Conservation (phyloP, 805 yeast genomes). For the Zygosaccharomyces bisporus region DNA sequence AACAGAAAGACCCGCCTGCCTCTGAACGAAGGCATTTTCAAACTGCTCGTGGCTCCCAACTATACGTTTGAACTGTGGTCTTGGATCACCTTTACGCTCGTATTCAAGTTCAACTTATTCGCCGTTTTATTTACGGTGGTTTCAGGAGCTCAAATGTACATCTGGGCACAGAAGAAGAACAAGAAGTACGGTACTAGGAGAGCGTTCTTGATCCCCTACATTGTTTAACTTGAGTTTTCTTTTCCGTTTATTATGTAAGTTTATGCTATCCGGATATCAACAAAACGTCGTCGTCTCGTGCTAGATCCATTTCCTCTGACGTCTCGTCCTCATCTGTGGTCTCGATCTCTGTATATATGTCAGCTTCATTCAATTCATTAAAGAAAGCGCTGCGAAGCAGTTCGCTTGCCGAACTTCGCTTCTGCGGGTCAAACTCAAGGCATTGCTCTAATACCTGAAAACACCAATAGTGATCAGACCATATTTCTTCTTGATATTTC, state of each 20-base stretch:
- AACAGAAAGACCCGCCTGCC: slow-evolving; percentile 36
- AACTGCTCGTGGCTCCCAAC: slow-evolving; percentile 84
- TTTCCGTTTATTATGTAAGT: background rate
- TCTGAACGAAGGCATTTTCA: slow-evolving; percentile 79
- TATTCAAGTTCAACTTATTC: slow-evolving; percentile 70
- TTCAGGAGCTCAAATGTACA: slow-evolving; percentile 77
- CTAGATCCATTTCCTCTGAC: slow-evolving; percentile 18
- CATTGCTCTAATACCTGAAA: slow-evolving; percentile 55
- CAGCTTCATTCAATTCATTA: slow-evolving; percentile 37
- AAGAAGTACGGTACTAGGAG: slow-evolving; percentile 72
- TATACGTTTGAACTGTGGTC: slow-evolving; percentile 80
- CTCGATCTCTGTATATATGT: slow-evolving; percentile 20
- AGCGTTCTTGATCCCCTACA: slow-evolving; percentile 74
- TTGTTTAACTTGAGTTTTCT: slow-evolving; percentile 42
- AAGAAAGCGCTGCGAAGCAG: slow-evolving; percentile 59
- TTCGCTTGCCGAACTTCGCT: slow-evolving; percentile 55
- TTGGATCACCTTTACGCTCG: slow-evolving; percentile 68
- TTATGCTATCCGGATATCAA: slow-evolving; percentile 23
- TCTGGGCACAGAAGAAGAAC: slow-evolving; percentile 91
- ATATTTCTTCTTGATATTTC: slow-evolving; percentile 34
- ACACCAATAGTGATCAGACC: slow-evolving; percentile 41
- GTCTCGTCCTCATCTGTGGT: slow-evolving; percentile 31
- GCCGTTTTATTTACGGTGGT: slow-evolving; percentile 67
- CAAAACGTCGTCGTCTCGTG: slow-evolving; percentile 26
- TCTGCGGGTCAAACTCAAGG: slow-evolving; percentile 54